phyloP scores from a whole-genome alignment of 352 stramenopile species.

The Globisporangium yorkense region DNA sequence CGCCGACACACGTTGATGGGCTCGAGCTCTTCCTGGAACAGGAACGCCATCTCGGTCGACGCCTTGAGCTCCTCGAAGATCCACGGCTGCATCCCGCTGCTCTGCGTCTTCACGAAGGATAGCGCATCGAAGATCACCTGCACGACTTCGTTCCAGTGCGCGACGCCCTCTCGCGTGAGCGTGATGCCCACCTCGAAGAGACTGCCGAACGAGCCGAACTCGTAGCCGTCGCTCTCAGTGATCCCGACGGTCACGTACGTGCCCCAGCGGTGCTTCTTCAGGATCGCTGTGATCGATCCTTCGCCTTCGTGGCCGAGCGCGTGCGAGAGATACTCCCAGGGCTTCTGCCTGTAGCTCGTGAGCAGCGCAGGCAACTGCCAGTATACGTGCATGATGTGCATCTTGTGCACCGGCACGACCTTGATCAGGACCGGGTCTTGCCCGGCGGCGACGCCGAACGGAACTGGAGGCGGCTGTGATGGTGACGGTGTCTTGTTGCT shows the following conservation, averaged over 20 bases:
- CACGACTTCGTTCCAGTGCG: constrained; percentile 37
- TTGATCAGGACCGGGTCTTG: constrained; percentile 28
- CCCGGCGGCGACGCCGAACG: constrained; percentile 26
- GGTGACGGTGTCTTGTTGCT: neutral
- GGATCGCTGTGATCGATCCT: constrained; percentile 29
- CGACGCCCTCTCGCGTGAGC: constrained; percentile 37
- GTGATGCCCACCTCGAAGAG: constrained; percentile 51
- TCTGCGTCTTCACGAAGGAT: constrained; percentile 13
- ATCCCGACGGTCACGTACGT: constrained; percentile 42
- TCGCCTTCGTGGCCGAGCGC: constrained; percentile 51
- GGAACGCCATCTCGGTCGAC: constrained; percentile 43
- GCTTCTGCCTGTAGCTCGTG: constrained; percentile 38
- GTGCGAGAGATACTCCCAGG: constrained; percentile 40
- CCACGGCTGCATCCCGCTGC: constrained; percentile 26
- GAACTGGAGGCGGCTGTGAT: constrained; percentile 2
- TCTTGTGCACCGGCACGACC: constrained; percentile 42
- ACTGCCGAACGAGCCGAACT: constrained; percentile 53
- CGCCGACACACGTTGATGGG: constrained; percentile 30
- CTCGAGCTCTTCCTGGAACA: constrained; percentile 57
- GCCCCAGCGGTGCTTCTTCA: constrained; percentile 37
- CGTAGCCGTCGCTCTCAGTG: constrained; percentile 44
- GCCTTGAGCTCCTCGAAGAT: constrained; percentile 52
- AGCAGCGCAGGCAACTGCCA: constrained; percentile 48
- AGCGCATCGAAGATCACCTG: constrained; percentile 45
- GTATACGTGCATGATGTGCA: constrained; percentile 36